phyloP scores from a whole-genome alignment of 352 stramenopile species.

The Pythium dissimile region DNA sequence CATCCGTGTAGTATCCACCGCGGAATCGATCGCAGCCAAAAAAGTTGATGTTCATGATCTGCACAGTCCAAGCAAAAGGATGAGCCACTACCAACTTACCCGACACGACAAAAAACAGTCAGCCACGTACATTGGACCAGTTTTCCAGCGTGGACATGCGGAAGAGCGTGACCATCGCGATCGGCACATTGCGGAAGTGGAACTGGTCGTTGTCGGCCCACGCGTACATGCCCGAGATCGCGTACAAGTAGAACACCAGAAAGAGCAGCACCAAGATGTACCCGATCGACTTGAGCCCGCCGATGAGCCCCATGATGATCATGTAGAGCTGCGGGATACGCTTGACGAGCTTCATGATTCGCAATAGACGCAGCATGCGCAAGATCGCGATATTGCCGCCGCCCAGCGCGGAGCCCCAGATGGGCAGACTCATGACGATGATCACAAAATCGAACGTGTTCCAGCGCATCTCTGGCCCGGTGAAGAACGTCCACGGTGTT shows the following conservation, averaged over 20 bases:
- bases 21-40: slow-evolving; percentile 64
- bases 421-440: slow-evolving; percentile 71
- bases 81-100: not conserved
- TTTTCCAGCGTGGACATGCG: slow-evolving; percentile 82
- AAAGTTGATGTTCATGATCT: slow-evolving; percentile 83
- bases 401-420: slow-evolving; percentile 53
- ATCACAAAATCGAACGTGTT: slow-evolving; percentile 86
- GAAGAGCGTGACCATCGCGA: slow-evolving; percentile 85
- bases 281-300: slow-evolving; percentile 84
- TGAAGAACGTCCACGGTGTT: slow-evolving; percentile 73
- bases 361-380: slow-evolving; percentile 81
- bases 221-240: slow-evolving; percentile 89
- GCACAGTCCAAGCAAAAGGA: not conserved
- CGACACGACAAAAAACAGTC: not conserved
- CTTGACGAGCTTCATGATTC: slow-evolving; percentile 91
- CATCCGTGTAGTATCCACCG: slow-evolving; percentile 62
- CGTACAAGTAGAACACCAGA: slow-evolving; percentile 89
- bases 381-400: slow-evolving; percentile 80
- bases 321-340: slow-evolving; percentile 87
- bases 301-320: slow-evolving; percentile 89
- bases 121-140: slow-evolving; percentile 54
- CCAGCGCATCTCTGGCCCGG: slow-evolving; percentile 68
- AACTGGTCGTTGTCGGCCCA: slow-evolving; percentile 87
- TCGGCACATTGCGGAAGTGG: slow-evolving; percentile 72
- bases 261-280: slow-evolving; percentile 88